Conservation (phyloP, 1,284 basidiomycete genomes). For the Trametes polyzona region DNA sequence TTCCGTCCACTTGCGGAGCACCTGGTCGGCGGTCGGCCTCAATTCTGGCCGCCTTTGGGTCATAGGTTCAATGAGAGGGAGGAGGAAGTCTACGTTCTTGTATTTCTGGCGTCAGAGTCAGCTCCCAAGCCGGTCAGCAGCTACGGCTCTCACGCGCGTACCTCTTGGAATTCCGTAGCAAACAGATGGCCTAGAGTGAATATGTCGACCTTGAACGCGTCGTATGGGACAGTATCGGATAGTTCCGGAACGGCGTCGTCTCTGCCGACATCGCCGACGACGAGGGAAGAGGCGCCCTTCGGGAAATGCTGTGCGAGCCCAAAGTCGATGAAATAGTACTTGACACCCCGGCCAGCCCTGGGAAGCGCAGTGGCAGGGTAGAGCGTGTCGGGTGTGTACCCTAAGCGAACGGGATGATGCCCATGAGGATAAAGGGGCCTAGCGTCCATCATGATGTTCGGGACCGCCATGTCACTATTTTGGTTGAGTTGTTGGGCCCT, state of each 20-base stretch:
- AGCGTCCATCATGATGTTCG: conserved; percentile 37
- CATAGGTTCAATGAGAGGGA: not conserved
- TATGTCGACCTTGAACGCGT: conserved; percentile 35
- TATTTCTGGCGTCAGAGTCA: not conserved
- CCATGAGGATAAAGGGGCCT: conserved; percentile 27
- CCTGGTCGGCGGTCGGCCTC: not conserved
- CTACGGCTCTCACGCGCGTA: too few species aligned
- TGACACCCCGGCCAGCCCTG: conserved; percentile 16
- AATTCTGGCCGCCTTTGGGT: not conserved
- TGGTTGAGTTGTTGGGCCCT: not conserved
- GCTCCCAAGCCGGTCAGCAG: not conserved
- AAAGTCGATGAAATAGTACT: conserved; percentile 36
- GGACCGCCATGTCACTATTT: conserved; percentile 8
- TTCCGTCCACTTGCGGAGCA: not conserved
- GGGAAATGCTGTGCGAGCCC: conserved; percentile 24
- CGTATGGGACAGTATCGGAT: conserved; percentile 27
- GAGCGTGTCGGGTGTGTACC: not conserved
- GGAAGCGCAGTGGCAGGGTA: not conserved
- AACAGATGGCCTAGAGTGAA: conserved; percentile 33
- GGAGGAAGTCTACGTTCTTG: not conserved
- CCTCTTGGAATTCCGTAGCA: conserved; percentile 20
- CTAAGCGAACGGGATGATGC: conserved; percentile 26
- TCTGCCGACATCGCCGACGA: not conserved
- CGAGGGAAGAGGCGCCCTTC: not conserved
- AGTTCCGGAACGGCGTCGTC: conserved; percentile 34